Percentiles rank a stretch among this genome's conserved stretches.
Evolutionary conservation across 2,329 filamentous ascomycete species (phyloP).

Genomic region (Pezicula carpinea): DNA sequence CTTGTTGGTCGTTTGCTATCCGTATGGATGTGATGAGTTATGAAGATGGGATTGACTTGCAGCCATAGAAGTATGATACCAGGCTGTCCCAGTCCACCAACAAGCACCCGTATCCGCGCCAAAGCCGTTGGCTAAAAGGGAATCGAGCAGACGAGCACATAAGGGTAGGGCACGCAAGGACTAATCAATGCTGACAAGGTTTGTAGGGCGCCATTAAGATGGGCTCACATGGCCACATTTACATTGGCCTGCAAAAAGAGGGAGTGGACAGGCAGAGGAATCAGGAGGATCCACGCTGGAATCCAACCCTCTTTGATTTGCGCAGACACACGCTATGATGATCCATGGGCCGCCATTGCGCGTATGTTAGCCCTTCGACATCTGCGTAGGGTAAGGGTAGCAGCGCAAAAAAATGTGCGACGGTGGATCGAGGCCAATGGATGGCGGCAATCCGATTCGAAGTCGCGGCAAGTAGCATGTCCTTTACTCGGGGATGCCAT

Average conservation of each 20-base stretch:
- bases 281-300: constrained; percentile 12
- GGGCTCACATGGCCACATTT: constrained; percentile 22
- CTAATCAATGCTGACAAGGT: constrained; percentile 18
- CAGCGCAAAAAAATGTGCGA: constrained; percentile 11
- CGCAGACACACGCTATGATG: constrained; percentile 9
- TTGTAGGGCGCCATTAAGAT: constrained; percentile 15
- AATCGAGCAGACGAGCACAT: constrained; percentile 13
- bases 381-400: constrained; percentile 7
- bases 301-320: neutral
- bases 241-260: constrained; percentile 18
- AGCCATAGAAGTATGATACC: constrained; percentile 17
- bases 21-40: constrained; percentile 17
- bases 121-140: constrained; percentile 12
- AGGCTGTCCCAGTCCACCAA: constrained; percentile 17
- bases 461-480: constrained; percentile 23
- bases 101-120: constrained; percentile 16
- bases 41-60: constrained; percentile 16
- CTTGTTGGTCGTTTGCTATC: constrained; percentile 22
- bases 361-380: constrained; percentile 5
- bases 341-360: constrained; percentile 8
- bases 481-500: constrained; percentile 17
- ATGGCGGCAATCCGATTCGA: constrained; percentile 22
- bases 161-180: constrained; percentile 19
- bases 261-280: constrained; percentile 7
- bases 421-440: constrained; percentile 14